Evolutionary conservation across 1,139 yeast species (phyloP), one percentile per base, ranked within the genome.

Genomic region (Taphrina populina): DNA sequence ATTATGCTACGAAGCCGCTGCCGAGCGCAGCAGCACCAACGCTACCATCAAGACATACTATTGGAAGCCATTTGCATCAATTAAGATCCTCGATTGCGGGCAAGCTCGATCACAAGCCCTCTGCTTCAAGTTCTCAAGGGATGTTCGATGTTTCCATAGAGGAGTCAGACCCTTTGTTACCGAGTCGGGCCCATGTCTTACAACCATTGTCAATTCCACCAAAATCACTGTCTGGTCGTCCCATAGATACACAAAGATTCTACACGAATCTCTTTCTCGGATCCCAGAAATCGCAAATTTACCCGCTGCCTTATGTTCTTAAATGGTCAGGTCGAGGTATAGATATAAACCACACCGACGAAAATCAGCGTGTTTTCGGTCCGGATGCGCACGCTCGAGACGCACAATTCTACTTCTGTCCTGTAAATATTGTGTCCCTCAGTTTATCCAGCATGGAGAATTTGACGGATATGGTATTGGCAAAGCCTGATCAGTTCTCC

Each of bases 181-280:
- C 35, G 7, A 4, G 10, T n/a, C 29, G 47, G 8, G 19, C 37
- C 4, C 54, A 49, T 15, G 15, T 19, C 19, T 24, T 37, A 13
- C 29, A n/a, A 23, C 54, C 54, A 39, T 39, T 39, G 29, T 37
- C 46, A 8, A 24, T 49, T 3, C 17, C n/a, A 10, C 24, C 54
- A 10, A 24, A 30, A 17, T 15, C 35, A 13, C 19, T 5, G 3
- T 37, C 46, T 8, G 46, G 46, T 24, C 5, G 20, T 5, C 64
- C 70, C 3, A 67, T 76, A 59, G 78, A 80, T 63, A 84, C 92
- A 35, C 84, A 84, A 73, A 84, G 83, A 68, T 84, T 83, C 69
- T 83, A 79, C 68, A 76, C 78, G 49, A 84, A 84, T 66, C 70
- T 84, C 68, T 70, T 81, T 63, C 70, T 84, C 34, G 81, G 72